Percentiles rank a stretch among this genome's conserved stretches.
phyloP scores from a whole-genome alignment of 129 eudicot genomes.

The Flaveria robusta region DNA sequence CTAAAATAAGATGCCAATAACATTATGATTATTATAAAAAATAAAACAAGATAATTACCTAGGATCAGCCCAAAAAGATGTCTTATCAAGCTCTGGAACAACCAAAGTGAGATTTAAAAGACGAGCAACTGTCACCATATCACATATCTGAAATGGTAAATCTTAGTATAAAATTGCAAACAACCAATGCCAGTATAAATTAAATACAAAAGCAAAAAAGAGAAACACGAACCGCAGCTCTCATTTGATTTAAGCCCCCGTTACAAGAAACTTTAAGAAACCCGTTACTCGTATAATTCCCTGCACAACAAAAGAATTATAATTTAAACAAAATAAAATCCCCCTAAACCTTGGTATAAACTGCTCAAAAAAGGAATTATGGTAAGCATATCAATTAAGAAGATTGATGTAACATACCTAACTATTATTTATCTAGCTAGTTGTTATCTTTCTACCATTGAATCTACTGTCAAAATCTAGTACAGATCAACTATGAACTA shows the following conservation, averaged over 20 bases:
- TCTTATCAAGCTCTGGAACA: constrained; percentile 97
- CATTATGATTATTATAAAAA: background rate
- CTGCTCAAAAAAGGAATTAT: background rate
- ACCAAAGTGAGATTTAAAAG: constrained; percentile 89
- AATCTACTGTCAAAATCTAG: background rate
- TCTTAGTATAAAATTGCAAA: constrained; percentile 3
- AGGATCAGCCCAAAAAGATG: constrained; percentile 97
- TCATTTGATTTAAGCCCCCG: constrained; percentile 99
- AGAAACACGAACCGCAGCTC: constrained; percentile 82
- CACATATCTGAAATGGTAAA: constrained; percentile 72
- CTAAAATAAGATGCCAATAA: constrained; percentile 4
- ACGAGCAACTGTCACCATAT: constrained; percentile 97
- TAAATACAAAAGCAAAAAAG: constrained; percentile 9
- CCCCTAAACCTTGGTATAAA: constrained; percentile 9
- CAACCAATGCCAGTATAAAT: constrained; percentile 15
- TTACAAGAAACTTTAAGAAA: constrained; percentile 88
- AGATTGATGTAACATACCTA: background rate
- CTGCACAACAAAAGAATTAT: constrained; percentile 44
- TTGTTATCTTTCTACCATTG: background rate
- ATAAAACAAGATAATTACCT: constrained; percentile 45
- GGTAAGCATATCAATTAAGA: constrained; percentile 11
- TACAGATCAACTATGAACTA: background rate
- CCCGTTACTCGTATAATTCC: constrained; percentile 90
- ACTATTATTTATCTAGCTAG: background rate
- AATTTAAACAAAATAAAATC: background rate